Evolutionary conservation across 2,329 filamentous ascomycete species (phyloP).

Genomic region (Fusarium foetens): DNA sequence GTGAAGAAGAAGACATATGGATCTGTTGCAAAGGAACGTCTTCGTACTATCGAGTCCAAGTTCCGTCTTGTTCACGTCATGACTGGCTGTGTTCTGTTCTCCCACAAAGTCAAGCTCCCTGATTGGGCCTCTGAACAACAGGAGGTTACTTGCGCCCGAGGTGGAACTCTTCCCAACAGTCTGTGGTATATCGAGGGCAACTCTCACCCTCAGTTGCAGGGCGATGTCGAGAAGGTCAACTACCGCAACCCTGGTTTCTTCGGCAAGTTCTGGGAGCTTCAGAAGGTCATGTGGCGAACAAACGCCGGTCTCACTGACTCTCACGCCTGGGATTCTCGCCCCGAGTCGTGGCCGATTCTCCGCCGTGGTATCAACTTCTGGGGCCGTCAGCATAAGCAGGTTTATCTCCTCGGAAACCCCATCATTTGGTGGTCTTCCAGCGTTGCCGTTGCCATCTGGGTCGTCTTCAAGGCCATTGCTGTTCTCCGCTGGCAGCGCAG

Average conservation of each 20-base stretch:
- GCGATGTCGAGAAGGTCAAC: slow-evolving; percentile 90
- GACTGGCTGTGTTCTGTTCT: slow-evolving; percentile 96
- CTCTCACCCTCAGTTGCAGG: slow-evolving; percentile 79
- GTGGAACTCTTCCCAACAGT: slow-evolving; percentile 93
- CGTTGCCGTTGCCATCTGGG: slow-evolving; percentile 78
- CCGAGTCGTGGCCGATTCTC: slow-evolving; percentile 90
- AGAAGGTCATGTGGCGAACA: slow-evolving; percentile 98
- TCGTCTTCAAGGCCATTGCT: slow-evolving; percentile 86
- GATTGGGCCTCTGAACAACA: slow-evolving; percentile 99
- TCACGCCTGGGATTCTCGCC: slow-evolving; percentile 97
- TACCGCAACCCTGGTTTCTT: slow-evolving; percentile 95
- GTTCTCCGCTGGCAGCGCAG: slow-evolving; percentile 94
- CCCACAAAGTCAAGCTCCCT: slow-evolving; percentile 98
- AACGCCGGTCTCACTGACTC: slow-evolving; percentile 97
- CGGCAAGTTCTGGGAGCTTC: slow-evolving; percentile 96
- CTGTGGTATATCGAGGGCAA: slow-evolving; percentile 97
- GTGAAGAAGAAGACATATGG: slow-evolving; percentile 88
- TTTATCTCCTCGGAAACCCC: slow-evolving; percentile 96
- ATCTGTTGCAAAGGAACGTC: slow-evolving; percentile 79
- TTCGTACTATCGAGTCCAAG: slow-evolving; percentile 96
- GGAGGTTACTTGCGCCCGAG: slow-evolving; percentile 95
- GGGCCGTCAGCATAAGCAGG: slow-evolving; percentile 92
- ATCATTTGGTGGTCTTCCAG: slow-evolving; percentile 94
- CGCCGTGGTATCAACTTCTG: slow-evolving; percentile 99
- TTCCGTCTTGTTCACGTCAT: slow-evolving; percentile 96